phyloP scores from a whole-genome alignment of 176 grass and related monocot species.

The Aegilops tauschii region DNA sequence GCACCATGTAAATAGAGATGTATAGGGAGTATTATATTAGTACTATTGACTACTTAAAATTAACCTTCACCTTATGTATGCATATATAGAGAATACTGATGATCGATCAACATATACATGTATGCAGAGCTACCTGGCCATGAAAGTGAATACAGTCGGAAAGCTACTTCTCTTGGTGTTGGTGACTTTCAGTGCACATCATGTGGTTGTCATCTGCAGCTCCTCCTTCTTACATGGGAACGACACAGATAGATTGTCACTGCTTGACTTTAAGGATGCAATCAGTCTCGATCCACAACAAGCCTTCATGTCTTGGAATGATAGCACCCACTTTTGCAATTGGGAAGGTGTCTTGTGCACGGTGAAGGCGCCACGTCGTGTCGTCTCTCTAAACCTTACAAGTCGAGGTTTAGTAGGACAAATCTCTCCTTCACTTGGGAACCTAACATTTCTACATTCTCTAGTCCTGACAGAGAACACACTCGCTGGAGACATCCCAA shows the following conservation, averaged over 20 bases:
- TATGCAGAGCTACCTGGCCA: neutral
- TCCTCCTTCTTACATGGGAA: neutral
- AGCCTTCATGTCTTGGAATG: neutral
- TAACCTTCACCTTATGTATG: neutral
- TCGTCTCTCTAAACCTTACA: neutral
- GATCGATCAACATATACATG: neutral
- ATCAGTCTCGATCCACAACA: neutral
- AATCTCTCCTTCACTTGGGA: neutral
- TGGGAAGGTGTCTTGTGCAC: neutral
- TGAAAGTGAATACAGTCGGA: neutral
- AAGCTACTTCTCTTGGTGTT: neutral
- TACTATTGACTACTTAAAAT: too few relatives aligned
- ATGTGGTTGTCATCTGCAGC: neutral
- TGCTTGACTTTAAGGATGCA: neutral
- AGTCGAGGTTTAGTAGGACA: neutral
- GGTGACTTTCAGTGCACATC: neutral
- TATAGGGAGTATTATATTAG: too few relatives aligned
- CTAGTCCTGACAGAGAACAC: neutral
- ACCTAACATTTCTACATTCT: neutral
- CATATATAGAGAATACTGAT: neutral
- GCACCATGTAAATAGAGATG: too few relatives aligned
- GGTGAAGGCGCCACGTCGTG: neutral
- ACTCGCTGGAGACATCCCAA: neutral
- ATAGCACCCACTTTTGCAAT: neutral
- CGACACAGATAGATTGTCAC: neutral